phyloP scores from a whole-genome alignment of 768 basidiomycete genomes.

The Cystofilobasidium capitatum region DNA sequence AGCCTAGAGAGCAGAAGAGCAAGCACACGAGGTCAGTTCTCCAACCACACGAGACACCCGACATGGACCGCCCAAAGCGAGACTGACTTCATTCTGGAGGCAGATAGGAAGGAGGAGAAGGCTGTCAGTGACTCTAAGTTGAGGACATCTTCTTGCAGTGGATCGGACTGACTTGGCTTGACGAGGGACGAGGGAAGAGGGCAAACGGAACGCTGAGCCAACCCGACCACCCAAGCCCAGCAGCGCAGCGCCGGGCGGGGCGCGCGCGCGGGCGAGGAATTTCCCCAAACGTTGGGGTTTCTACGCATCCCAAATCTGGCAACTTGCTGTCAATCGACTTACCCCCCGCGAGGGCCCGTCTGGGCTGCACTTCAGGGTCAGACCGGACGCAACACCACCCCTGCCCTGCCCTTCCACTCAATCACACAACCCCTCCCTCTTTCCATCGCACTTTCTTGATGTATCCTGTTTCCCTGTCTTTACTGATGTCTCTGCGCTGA shows the following conservation, averaged over 20 bases:
- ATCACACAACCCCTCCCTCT: no score
- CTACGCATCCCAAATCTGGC: no score
- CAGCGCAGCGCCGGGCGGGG: neutral
- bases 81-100: conserved; percentile 2
- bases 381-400: no score
- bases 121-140: neutral
- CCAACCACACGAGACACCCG: neutral
- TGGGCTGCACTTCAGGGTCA: no score
- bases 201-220: neutral
- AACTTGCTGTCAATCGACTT: no score
- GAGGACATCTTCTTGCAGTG: neutral
- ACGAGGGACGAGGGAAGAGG: neutral
- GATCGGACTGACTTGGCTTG: neutral
- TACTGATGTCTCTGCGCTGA: no score
- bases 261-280: no score
- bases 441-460: no score
- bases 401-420: no score
- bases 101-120: neutral
- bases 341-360: no score
- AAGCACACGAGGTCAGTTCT: neutral
- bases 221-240: neutral
- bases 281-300: no score
- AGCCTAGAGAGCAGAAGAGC: conserved; percentile 57
- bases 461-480: no score
- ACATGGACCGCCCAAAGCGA: neutral